Base-by-base conservation (phyloP, 1,139 yeast species). In the Nadsonia starkeyi-henricii region DNA sequence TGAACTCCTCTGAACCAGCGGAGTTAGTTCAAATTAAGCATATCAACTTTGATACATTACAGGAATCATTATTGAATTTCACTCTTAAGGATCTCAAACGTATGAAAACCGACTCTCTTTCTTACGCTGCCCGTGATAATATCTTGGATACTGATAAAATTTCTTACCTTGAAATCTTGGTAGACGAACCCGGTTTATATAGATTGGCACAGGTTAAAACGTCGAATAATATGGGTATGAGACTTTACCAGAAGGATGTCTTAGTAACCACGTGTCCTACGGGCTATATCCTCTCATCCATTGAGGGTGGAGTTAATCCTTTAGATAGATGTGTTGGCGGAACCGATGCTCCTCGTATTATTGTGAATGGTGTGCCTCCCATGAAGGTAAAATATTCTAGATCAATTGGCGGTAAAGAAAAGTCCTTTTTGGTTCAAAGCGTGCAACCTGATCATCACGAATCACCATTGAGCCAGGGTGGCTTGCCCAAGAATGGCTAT, bases 241-340 rank as follows among this genome's bases (percentile, higher is more conserved):
- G 86, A 53, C 71, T 81, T 1, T 76, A 73, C 54, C 78, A 75
- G 51, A 76, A 85, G 0, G 81, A 80, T 50, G 73, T 86, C 36
- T 60, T 81, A 33, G 73, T 91, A 15, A 78, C 94, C 1, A 63
- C 71, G 42, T 91, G 99, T 62, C 99, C 99, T 1, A 69, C 69
- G 19, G 93, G 85, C 0, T 62, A 67, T 41, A 73, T 79, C 52
- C 59, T 64, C 3, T 13, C 15, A 2, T 45, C 53, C 15, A 60
- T 64, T 2, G 53, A 47, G 18, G 46, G 41, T 13, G 41, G 37
- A 7, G 44, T 39, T 8, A 43, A 52, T 5, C 56, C 62, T 17
- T 59, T 62, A n/a, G 77, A 80, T 56, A 73, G 75, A 54, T 88
- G 96, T 66, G 66, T 81, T 39, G 84, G 80, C 21, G 84, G 77